phyloP scores from a whole-genome alignment of 202 grass and related monocot genomes.

The Dendrocalamus latiflorus region DNA sequence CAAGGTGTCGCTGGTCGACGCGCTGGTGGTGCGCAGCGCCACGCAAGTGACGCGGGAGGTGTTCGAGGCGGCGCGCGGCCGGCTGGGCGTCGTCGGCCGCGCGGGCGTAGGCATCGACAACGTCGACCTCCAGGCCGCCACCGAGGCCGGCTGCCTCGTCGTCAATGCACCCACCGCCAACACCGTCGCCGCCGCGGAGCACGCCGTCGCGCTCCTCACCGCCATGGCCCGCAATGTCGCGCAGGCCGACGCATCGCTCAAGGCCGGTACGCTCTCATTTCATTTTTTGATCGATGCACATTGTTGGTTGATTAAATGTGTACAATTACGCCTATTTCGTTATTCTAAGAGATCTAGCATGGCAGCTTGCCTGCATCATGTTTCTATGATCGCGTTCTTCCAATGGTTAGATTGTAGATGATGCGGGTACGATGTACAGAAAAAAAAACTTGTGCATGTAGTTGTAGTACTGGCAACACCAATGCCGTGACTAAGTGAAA shows the following conservation, averaged over 20 bases:
- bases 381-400: not conserved
- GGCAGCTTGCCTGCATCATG: not conserved
- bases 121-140: conserved; percentile 88
- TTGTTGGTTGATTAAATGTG: not conserved
- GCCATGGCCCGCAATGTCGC: conserved; percentile 81
- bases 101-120: conserved; percentile 90
- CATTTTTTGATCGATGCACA: not conserved
- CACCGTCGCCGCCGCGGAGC: conserved; percentile 73
- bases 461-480: not conserved
- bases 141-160: conserved; percentile 69
- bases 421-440: not conserved
- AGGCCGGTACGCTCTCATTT: conserved; percentile 50
- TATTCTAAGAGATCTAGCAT: not conserved
- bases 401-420: conserved; percentile 10
- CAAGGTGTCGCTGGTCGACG: conserved; percentile 76
- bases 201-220: conserved; percentile 70
- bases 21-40: conserved; percentile 67
- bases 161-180: conserved; percentile 85
- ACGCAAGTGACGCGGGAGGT: conserved; percentile 73
- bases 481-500: not conserved
- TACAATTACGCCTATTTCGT: not conserved
- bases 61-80: conserved; percentile 66
- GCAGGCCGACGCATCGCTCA: conserved; percentile 65
- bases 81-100: conserved; percentile 68
- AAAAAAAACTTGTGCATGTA: not conserved